Conservation (phyloP, 1,284 basidiomycete genomes). For the Anthracocystis walkeri region DNA sequence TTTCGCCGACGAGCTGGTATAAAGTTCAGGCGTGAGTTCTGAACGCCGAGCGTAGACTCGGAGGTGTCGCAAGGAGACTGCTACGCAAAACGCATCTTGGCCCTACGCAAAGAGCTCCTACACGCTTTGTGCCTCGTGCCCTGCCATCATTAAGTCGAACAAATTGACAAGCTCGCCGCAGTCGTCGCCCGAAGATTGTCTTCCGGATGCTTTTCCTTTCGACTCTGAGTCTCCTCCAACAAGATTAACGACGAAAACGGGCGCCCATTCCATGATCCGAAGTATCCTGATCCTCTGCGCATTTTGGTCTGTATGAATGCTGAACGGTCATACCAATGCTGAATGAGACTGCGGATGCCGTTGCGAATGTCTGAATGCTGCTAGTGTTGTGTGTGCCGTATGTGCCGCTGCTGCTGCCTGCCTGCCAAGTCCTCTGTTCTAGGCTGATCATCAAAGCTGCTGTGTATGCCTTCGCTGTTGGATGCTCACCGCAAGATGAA, state of each 20-base stretch:
- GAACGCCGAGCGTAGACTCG: too few relatives aligned
- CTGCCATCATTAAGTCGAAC: too few relatives aligned
- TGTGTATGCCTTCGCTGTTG: constrained; percentile 11
- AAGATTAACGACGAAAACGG: too few relatives aligned
- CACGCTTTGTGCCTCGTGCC: too few relatives aligned
- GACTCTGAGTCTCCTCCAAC: background rate
- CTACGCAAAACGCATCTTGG: too few relatives aligned
- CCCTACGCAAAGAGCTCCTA: too few relatives aligned
- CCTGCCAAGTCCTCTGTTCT: constrained; percentile 4
- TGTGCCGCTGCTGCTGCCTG: constrained; percentile 11
- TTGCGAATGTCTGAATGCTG: background rate
- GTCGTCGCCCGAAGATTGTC: too few relatives aligned
- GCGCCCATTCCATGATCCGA: background rate
- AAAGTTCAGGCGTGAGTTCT: background rate
- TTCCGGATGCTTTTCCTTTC: background rate
- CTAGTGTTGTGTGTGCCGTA: background rate
- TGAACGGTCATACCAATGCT: background rate
- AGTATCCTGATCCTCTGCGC: background rate
- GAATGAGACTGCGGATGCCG: background rate
- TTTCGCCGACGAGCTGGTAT: background rate
- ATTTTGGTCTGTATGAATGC: background rate
- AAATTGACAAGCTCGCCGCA: too few relatives aligned
- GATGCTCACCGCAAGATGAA: constrained; percentile 68
- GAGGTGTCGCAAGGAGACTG: too few relatives aligned
- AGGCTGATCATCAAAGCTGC: constrained; percentile 27